Base-by-base conservation (phyloP, 2,329 filamentous ascomycete species). In the Lecanicillium sp. region DNA sequence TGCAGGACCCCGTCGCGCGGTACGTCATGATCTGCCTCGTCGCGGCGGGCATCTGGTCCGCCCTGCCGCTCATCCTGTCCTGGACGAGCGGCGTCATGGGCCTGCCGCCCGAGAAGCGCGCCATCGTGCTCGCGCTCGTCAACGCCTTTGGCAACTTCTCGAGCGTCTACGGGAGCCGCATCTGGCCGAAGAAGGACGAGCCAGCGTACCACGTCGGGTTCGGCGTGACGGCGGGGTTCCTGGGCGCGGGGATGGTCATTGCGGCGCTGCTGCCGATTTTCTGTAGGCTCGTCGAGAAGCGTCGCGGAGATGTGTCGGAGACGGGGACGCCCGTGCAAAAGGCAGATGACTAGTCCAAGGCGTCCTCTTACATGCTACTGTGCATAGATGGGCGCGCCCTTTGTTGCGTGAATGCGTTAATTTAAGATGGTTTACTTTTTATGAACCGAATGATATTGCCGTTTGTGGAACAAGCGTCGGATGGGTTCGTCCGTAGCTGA, bases 131-230 rank as follows among this genome's bases (percentile, higher is more conserved):
- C 19, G 60, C 60, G 4, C 44, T 62, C n/a, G 59, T 62, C 43
- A 62, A 62, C 44, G 58, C 60, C 0, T 59, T 62, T 44, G 60
- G 60, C 32, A 62, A 62, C 51, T 57, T 61, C n/a, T 60, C 59
- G 12, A 60, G 57, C 23, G 58, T 62, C 12, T 62, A 62, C 39
- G 60, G 60, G 2, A 62, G 60, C 36, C 52, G 60, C 0, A 59
- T 62, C 32, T 62, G 60, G 60, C 60, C 60, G n/a, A 53, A 50
- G 17, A 40, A 39, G 4, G 58, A 64, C 21, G 43, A 47, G 4
- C 61, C 61, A 0, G 55, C 41, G 3, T 62, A 62, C 37, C 55
- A 54, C 4, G 48, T 60, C 11, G 58, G 60, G 0, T 64, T 63
- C 29, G 60, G 59, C 9, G 59, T 59, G 32, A 61, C 60, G 7